Conservation (phyloP, 768 basidiomycete species). For the Harrya chromipes region DNA sequence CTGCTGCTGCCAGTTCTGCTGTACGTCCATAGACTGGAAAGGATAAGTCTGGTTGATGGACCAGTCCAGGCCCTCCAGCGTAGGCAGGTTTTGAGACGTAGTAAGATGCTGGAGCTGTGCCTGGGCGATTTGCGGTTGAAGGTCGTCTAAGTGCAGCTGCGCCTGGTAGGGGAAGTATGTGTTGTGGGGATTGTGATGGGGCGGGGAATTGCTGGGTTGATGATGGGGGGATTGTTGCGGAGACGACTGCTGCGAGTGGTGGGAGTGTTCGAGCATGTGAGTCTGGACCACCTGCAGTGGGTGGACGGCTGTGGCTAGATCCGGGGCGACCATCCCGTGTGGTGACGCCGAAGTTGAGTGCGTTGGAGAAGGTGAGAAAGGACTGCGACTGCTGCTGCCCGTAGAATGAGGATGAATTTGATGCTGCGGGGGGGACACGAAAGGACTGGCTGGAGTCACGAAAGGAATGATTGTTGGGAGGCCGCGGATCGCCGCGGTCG, state of each 20-base stretch:
- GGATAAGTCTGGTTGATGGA: slow-evolving; percentile 44
- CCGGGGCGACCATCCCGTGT: slow-evolving; percentile 42
- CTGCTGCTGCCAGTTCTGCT: slow-evolving; percentile 35
- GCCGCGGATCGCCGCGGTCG: slow-evolving; percentile 37
- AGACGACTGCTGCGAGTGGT: slow-evolving; percentile 73
- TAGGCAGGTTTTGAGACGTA: slow-evolving; percentile 47
- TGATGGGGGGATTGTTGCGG: slow-evolving; percentile 58
- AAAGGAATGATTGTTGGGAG: slow-evolving; percentile 62
- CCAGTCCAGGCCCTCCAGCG: slow-evolving; percentile 52
- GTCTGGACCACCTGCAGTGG: slow-evolving; percentile 48
- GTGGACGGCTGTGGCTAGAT: slow-evolving; percentile 49
- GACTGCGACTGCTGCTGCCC: slow-evolving; percentile 54
- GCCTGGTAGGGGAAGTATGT: slow-evolving; percentile 57
- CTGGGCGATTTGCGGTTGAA: slow-evolving; percentile 60
- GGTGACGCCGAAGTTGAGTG: slow-evolving; percentile 46
- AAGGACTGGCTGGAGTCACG: slow-evolving; percentile 80
- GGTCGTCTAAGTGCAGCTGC: slow-evolving; percentile 55
- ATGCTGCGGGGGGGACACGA: slow-evolving; percentile 56
- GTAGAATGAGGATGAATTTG: slow-evolving; percentile 38
- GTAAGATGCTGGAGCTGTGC: slow-evolving; percentile 68
- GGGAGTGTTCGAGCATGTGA: slow-evolving; percentile 56
- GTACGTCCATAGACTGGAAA: slow-evolving; percentile 39
- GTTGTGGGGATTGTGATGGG: slow-evolving; percentile 42
- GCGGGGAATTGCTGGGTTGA: slow-evolving; percentile 38
- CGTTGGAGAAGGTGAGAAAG: slow-evolving; percentile 59